phyloP scores from a whole-genome alignment of 495 filamentous ascomycete genomes.

The Annulohypoxylon stygium region DNA sequence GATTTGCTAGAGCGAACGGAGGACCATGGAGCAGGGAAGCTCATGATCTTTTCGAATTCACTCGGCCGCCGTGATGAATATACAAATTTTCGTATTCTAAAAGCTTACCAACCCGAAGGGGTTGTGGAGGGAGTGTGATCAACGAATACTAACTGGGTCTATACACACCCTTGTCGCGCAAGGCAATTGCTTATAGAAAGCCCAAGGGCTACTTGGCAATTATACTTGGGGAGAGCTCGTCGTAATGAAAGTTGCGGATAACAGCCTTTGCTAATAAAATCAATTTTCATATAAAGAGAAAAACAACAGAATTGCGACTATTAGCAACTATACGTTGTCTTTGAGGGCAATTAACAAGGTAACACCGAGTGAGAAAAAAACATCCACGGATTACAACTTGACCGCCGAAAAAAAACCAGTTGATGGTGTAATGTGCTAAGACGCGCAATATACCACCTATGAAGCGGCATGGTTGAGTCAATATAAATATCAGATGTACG shows the following conservation, averaged over 20 bases:
- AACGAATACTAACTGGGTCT: conserved; percentile 17
- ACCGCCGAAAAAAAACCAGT: conserved; percentile 4
- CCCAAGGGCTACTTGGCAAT: conserved; percentile 12
- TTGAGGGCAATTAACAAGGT: neutral
- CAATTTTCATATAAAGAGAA: neutral
- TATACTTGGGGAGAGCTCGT: neutral
- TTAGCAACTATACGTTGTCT: neutral
- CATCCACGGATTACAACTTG: neutral
- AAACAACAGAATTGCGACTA: neutral
- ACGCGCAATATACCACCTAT: conserved; percentile 7
- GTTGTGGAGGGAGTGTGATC: neutral
- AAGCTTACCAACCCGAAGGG: neutral
- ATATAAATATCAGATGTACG: conserved; percentile 33
- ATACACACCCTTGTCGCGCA: conserved; percentile 5
- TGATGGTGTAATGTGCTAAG: neutral
- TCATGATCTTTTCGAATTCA: conserved; percentile 62
- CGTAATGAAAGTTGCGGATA: neutral
- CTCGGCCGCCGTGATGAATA: conserved; percentile 50
- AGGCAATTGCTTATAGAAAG: conserved; percentile 1
- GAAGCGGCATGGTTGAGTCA: conserved; percentile 15
- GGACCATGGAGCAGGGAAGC: conserved; percentile 69
- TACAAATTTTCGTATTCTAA: conserved; percentile 1
- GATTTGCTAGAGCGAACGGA: conserved; percentile 56
- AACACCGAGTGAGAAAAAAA: neutral
- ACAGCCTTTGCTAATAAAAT: conserved; percentile 1